Base-by-base conservation (phyloP, 2,329 filamentous ascomycete genomes). In the Alternaria sp. region DNA sequence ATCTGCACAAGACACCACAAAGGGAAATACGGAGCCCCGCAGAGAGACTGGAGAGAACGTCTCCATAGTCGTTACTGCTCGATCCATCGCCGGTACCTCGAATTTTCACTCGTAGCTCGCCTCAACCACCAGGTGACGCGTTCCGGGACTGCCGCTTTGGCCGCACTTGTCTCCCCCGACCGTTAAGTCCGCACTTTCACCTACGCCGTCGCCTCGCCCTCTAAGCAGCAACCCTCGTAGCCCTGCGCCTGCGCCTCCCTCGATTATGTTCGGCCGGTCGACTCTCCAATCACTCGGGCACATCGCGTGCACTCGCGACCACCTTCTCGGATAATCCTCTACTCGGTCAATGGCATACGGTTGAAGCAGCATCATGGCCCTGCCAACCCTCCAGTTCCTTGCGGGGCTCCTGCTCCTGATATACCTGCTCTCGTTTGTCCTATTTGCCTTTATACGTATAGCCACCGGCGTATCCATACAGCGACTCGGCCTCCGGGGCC, bases 381-480 rank as follows among this genome's bases (percentile, higher is more conserved):
- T 83, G 57, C 82, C 82, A 30, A 79, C 80, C 32, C 68, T 80
- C 45, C 83, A 94, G 69, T 97, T 97, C 78, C 82, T 97, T 67
- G 88, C 97, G 74, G 94, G 94, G 78, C 85, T 97, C 70, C 74
- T 94, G 77, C 89, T 98, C 71, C 86, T 98, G 66, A 83, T 92
- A 64, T 99, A 98, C 82, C 87, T 99, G 45, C 91, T 89, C 64
- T 93, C 94, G 64, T 99, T 99, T 76, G 90, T 99, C 62, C 80
- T 97, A 61, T 97, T 99, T 79, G 95, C 95, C 73, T 87, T 98
- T 70, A 82, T 99, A 66, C 93, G 95, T 69, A 94, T 98, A 71
- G 85, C 94, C 63, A 98, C 94, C 36, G 95, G 95, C 63, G 85
- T 99, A 59, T 99, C 95, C 6, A 97, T 99, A 67, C 96, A 99